A percentile compares a stretch with the other conserved stretches of the same genome.
Conservation (phyloP, 2,329 filamentous ascomycete genomes). For the Aspergillus sp. region DNA sequence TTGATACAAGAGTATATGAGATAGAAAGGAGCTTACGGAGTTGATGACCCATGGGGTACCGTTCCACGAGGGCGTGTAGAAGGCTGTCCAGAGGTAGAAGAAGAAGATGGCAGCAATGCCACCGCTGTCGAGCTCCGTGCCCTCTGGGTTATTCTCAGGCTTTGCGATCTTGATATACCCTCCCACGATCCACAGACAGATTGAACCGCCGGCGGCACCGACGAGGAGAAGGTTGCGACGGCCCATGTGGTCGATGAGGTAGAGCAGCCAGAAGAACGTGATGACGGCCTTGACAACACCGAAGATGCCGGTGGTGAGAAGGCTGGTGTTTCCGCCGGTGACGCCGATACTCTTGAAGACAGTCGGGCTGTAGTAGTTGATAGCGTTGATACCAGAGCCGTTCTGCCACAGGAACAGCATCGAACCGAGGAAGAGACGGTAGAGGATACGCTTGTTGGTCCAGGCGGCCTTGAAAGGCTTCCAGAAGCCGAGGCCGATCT, state of each 20-base stretch:
- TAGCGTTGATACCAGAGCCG: constrained; percentile 72
- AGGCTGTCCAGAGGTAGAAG: constrained; percentile 73
- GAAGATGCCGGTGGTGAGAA: constrained; percentile 72
- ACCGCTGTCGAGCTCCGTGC: constrained; percentile 26
- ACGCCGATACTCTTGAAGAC: constrained; percentile 68
- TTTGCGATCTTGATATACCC: constrained; percentile 38
- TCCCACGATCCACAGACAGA: constrained; percentile 40
- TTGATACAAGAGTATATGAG: neutral
- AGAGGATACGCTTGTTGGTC: constrained; percentile 60
- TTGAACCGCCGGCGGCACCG: constrained; percentile 61
- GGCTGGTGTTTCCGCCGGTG: constrained; percentile 56
- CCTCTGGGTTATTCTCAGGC: constrained; percentile 22
- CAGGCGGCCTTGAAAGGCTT: constrained; percentile 63
- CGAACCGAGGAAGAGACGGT: constrained; percentile 70
- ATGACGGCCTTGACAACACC: constrained; percentile 72
- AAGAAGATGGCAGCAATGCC: constrained; percentile 56
- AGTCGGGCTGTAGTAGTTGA: constrained; percentile 72
- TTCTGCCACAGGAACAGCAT: constrained; percentile 81
- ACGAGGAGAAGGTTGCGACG: constrained; percentile 64
- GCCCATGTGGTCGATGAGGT: constrained; percentile 65
- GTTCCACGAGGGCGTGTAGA: constrained; percentile 73
- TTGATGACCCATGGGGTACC: constrained; percentile 76
- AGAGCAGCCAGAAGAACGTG: constrained; percentile 68
- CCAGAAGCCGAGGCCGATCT: constrained; percentile 72
- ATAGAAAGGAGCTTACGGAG: constrained; percentile 37